phyloP scores from a whole-genome alignment of 2,329 filamentous ascomycete species.

The Penicillium crustosum region DNA sequence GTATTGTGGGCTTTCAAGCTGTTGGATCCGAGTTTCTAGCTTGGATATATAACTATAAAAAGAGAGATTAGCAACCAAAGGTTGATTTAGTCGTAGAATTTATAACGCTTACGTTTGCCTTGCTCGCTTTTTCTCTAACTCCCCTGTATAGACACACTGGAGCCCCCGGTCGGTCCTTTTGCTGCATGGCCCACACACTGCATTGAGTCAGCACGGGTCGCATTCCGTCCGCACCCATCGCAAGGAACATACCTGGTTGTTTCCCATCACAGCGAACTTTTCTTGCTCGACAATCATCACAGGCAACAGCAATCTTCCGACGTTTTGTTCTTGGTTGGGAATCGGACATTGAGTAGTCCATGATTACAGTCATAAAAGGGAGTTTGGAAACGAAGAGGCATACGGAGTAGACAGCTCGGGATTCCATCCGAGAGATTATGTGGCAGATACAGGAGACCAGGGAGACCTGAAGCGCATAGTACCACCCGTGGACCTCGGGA shows the following conservation, averaged over 20 bases:
- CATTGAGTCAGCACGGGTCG: slow-evolving; percentile 13
- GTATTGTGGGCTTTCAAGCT: slow-evolving; percentile 22
- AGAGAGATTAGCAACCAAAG: background rate
- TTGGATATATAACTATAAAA: slow-evolving; percentile 28
- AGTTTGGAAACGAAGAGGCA: background rate
- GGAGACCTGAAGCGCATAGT: background rate
- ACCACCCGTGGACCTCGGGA: too few relatives aligned
- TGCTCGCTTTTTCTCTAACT: slow-evolving; percentile 30
- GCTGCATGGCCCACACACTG: slow-evolving; percentile 35
- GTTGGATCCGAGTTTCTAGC: slow-evolving; percentile 29
- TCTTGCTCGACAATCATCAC: slow-evolving; percentile 44
- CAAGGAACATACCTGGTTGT: slow-evolving; percentile 30
- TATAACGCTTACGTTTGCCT: slow-evolving; percentile 19
- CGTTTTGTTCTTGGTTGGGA: slow-evolving; percentile 30
- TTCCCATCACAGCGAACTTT: slow-evolving; percentile 47
- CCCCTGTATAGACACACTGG: slow-evolving; percentile 31
- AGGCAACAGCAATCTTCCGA: slow-evolving; percentile 49
- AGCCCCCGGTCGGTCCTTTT: slow-evolving; percentile 19
- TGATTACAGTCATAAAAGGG: background rate
- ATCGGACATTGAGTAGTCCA: background rate
- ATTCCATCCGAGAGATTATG: background rate
- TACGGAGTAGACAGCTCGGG: background rate
- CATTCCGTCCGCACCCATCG: slow-evolving; percentile 9
- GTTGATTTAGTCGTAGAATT: background rate
- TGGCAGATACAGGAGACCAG: background rate